A percentile compares a stretch with the other conserved stretches of the same genome.
Conservation (phyloP, 192 early-diverging fungal species). For the Funneliformis geosporum region DNA sequence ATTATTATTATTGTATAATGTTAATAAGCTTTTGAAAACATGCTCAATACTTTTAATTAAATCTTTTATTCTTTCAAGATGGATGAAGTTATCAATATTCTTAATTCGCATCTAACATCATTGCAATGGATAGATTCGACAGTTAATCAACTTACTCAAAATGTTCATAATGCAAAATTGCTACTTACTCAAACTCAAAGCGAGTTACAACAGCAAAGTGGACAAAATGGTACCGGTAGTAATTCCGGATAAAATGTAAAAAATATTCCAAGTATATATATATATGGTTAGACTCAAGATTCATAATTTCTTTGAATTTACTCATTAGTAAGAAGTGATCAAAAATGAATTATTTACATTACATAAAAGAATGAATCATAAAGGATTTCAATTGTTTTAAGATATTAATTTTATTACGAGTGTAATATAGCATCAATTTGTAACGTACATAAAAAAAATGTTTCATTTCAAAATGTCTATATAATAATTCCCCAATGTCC, state of each 20-base stretch:
- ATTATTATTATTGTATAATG: not conserved
- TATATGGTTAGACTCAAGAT: no score
- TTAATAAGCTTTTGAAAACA: not conserved
- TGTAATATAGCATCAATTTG: no score
- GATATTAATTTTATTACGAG: no score
- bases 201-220: not conserved
- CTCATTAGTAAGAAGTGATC: not conserved
- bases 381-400: no score
- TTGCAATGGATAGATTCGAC: slow-evolving; percentile 89
- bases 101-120: slow-evolving; percentile 88
- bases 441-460: no score
- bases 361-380: no score
- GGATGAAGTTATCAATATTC: slow-evolving; percentile 81
- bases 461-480: no score
- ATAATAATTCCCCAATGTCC: no score
- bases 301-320: not conserved
- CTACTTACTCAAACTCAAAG: not conserved
- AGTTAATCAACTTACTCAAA: slow-evolving; percentile 57
- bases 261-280: not conserved
- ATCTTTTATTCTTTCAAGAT: slow-evolving; percentile 39
- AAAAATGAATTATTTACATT: not conserved
- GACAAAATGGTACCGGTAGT: not conserved
- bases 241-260: not conserved
- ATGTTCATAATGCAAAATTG: slow-evolving; percentile 50
- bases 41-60: slow-evolving; percentile 18